Base-by-base conservation (phyloP, 1,284 basidiomycete genomes). In the Tetrapyrgos nigripes region DNA sequence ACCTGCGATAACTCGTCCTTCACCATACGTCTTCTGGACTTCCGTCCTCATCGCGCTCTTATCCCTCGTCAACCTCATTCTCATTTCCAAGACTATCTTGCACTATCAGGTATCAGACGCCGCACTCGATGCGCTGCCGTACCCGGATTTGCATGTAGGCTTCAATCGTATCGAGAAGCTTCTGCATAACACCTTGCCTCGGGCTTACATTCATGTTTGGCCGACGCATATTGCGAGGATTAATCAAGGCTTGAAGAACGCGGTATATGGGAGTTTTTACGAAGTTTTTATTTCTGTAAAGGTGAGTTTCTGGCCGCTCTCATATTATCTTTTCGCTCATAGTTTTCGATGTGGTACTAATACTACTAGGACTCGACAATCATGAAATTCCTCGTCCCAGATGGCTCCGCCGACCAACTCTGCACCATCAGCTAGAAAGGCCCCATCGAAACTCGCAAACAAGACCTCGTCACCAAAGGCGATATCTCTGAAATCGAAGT, bases 401-500 rank as follows among this genome's bases (percentile, higher is more conserved):
- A 40, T 4, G 54, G 57, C 21, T 26, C 55, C 14, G 17, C 23
- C 19, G 37, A 40, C 8, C 37, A 40, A 17, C 8, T 31, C 10
- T 57, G 55, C 29, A 45, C 50, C 17, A 28, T 58, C 23, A 47
- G 50, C 5, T 55, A 53, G 57, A 27, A 51, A 21, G 28, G 35
- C 24, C 58, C 43, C 17, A 31, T 55, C 14, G 40, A 53, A 13
- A 14, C 47, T 24, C 54, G 59, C 11, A 23, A 24, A 9, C 23
- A 47, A 13, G 55, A 57, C 43, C 47, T 62, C 13, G 26, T 43
- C 17, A 60, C 51, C 19, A 60, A 60, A 48, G 61, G 61, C 47
- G 59, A 62, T 31, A 26, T 59, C 19, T 53, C 58, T 28, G 54
- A 62, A 43, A 54, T 62, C 50, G 61, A 62, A 58, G 61, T 58